Percentiles rank a stretch among this genome's conserved stretches.
phyloP scores from a whole-genome alignment of 75 land plant genomes.

The Cupressus sempervirens region DNA sequence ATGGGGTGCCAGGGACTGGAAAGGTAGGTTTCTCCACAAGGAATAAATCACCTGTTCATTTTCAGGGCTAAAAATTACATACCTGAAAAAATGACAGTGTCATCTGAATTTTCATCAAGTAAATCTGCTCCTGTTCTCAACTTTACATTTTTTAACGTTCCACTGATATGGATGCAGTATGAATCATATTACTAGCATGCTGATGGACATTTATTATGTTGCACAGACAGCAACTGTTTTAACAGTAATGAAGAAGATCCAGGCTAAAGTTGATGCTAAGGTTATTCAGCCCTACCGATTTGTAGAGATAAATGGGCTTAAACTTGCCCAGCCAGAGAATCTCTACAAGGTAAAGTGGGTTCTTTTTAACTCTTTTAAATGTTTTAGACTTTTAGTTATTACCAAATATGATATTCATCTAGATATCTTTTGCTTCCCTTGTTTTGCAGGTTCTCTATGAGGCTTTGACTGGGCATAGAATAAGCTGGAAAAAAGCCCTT shows the following conservation, averaged over 20 bases:
- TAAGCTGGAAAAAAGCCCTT: constrained; percentile 92
- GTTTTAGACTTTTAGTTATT: neutral
- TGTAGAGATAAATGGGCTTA: constrained; percentile 92
- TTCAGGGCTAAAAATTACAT: neutral
- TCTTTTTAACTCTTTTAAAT: neutral
- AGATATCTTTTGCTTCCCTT: neutral
- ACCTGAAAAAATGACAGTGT: neutral
- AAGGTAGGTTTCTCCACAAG: constrained; percentile 53
- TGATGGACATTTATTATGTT: constrained; percentile 1
- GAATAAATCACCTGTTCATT: neutral
- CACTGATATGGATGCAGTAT: neutral
- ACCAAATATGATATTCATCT: neutral
- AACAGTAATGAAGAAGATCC: constrained; percentile 74
- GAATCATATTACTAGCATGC: neutral
- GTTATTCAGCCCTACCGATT: constrained; percentile 64
- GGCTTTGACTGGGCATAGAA: constrained; percentile 83
- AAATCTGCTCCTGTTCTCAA: neutral
- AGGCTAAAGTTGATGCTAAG: constrained; percentile 61
- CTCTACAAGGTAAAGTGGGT: constrained; percentile 60
- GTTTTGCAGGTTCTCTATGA: constrained; percentile 82
- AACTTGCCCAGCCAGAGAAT: constrained; percentile 90
- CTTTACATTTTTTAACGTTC: neutral
- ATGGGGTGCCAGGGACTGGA: constrained; percentile 99
- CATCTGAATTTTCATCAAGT: neutral
- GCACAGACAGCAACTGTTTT: constrained; percentile 95